phyloP scores from a whole-genome alignment of 345 rosid genomes.

The Murraya koenigii region DNA sequence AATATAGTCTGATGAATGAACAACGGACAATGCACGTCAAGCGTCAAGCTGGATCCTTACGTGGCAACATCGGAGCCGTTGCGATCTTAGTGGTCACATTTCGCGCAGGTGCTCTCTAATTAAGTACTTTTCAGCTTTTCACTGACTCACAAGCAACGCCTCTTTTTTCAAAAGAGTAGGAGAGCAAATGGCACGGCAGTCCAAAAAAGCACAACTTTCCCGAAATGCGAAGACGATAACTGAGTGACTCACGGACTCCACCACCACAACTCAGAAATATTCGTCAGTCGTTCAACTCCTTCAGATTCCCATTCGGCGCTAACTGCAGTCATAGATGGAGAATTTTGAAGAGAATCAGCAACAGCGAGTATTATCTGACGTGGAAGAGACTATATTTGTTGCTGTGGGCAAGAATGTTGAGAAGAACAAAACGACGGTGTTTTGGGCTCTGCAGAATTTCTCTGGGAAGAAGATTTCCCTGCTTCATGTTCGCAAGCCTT shows the following conservation, averaged over 20 bases:
- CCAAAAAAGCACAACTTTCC: not conserved
- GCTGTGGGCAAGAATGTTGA: constrained; percentile 73
- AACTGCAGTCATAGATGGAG: constrained; percentile 28
- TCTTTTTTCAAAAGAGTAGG: not conserved
- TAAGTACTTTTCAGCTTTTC: not conserved
- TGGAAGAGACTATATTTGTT: constrained; percentile 66
- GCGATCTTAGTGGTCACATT: too few species aligned
- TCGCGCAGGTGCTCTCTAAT: not conserved
- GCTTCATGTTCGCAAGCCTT: constrained; percentile 70
- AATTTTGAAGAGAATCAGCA: constrained; percentile 29
- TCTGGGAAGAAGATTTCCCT: constrained; percentile 66
- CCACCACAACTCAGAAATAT: not conserved
- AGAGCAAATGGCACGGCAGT: not conserved
- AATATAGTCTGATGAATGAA: too few species aligned
- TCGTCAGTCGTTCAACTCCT: not conserved
- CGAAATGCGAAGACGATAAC: not conserved
- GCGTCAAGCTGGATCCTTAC: not conserved
- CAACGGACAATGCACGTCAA: too few species aligned
- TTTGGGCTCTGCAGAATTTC: constrained; percentile 70
- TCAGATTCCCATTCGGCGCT: not conserved
- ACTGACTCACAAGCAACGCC: not conserved
- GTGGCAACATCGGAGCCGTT: not conserved
- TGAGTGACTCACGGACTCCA: not conserved
- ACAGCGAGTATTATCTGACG: constrained; percentile 27
- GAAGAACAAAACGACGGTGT: constrained; percentile 51